Conservation (phyloP, 257 asterid genomes). For the Gentiana dahurica region DNA sequence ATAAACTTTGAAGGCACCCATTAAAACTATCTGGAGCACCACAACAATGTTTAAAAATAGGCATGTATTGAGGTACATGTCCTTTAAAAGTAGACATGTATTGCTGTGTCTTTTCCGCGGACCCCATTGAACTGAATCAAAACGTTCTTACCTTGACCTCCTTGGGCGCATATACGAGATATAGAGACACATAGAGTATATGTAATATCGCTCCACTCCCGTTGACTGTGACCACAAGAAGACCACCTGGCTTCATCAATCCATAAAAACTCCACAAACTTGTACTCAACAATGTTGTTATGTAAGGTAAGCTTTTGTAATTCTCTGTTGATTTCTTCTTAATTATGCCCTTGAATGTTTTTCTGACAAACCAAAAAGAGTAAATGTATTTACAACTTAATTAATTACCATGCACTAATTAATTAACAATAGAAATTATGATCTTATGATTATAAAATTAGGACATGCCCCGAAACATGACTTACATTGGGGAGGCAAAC, state of each 20-base stretch:
- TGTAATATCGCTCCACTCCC: slow-evolving; percentile 52
- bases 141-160: slow-evolving; percentile 27
- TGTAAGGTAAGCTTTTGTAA: slow-evolving; percentile 47
- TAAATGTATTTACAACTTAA: neutral
- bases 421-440: neutral
- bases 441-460: neutral
- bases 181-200: slow-evolving; percentile 39
- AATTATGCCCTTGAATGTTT: slow-evolving; percentile 33
- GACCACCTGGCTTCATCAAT: slow-evolving; percentile 40
- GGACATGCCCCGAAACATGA: neutral
- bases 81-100: too few relatives aligned
- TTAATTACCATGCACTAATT: neutral
- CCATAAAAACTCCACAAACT: slow-evolving; percentile 63
- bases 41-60: too few relatives aligned
- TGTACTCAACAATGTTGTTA: slow-evolving; percentile 39
- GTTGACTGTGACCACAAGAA: slow-evolving; percentile 52
- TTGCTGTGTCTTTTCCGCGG: too few relatives aligned
- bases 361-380: slow-evolving; percentile 17
- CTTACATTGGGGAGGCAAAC: slow-evolving; percentile 49
- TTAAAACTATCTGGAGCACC: too few relatives aligned
- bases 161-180: slow-evolving; percentile 44
- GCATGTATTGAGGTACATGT: too few relatives aligned
- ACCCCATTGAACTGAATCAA: neutral
- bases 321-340: slow-evolving; percentile 48
- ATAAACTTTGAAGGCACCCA: too few relatives aligned